These are phyloP conservation scores for Metrosideros polymorpha DNA, from an alignment of 441 rosid species.

Conservation along the genomic window DNA sequence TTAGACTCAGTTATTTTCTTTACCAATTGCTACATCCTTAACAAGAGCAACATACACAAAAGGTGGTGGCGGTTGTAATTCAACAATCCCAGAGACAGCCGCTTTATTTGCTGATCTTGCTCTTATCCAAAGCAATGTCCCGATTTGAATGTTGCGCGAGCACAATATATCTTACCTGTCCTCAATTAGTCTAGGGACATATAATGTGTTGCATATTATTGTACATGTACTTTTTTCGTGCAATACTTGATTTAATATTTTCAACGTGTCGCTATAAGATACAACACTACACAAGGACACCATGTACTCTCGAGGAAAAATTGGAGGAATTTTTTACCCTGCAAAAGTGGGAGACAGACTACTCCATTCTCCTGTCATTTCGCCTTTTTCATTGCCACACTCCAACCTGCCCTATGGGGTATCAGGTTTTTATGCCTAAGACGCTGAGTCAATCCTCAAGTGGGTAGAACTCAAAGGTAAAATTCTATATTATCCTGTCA, in stretches of 20 bases:
- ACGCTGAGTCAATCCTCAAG: not conserved
- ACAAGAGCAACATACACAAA: not conserved
- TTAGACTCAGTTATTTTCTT: not conserved
- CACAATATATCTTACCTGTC: not conserved
- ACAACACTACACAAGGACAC: accelerated
- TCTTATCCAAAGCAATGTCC: not conserved
- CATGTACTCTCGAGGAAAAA: not conserved
- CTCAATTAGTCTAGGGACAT: not conserved
- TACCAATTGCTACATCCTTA: not conserved
- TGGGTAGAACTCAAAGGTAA: not conserved
- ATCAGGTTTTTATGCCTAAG: not conserved
- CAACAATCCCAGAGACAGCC: not conserved
- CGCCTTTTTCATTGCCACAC: not conserved
- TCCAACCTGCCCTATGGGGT: not conserved
- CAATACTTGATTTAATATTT: not conserved
- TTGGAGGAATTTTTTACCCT: not conserved
- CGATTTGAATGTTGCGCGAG: not conserved
- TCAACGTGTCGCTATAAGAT: not conserved
- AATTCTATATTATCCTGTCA: too few species aligned
- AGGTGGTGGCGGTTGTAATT: not conserved
- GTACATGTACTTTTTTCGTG: not conserved
- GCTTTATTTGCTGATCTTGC: not conserved
- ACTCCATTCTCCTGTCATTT: too few species aligned
- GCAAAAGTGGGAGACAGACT: too few species aligned
- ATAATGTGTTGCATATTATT: not conserved